Evolutionary conservation across 2,329 filamentous ascomycete genomes (phyloP), one percentile per base, ranked within the genome.

Genomic region (Nemania serpens): DNA sequence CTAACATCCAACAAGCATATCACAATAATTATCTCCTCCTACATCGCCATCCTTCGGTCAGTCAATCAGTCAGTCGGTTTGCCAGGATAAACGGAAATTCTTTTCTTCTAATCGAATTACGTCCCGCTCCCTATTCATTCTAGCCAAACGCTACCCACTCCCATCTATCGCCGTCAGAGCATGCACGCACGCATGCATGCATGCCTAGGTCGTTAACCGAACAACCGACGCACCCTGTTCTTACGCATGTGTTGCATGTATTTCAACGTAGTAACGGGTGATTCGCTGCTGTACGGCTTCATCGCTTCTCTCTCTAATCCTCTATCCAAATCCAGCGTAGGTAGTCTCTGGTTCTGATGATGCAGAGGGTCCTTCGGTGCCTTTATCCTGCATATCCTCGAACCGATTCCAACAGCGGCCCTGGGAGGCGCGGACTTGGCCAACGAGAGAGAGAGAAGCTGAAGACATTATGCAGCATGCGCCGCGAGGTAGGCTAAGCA

Each of bases 81-180:
- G 25, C 7, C 25, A 39, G 36, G 15, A 46, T 46, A 17, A 34
- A 18, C n/a, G n/a, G n/a, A 36, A 15, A 39, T 39, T 12, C 2
- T 39, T 13, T 39, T 39, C 11, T 39, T 15, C 18, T 4, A 18
- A 49, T 46, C 11, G 6, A 39, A 46, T 55, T 36, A 51, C 50
- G 22, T 34, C 48, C 41, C 53, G 29, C 7, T 29, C 43, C 17
- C 20, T 42, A 57, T 48, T 52, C 53, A 52, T 52, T 60, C 53
- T 57, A 48, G 39, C 33, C 41, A 22, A n/a, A 20, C 18, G 5
- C 17, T 52, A 34, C 36, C 11, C n/a, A n/a, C n/a, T 13, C 11
- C 52, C 29, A 36, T 59, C 47, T 51, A 55, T 55, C 18, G 45
- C 46, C 15, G 25, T 49, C 42, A 18, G 33, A 29, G 25, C 7